Evolutionary conservation across 768 basidiomycete species (phyloP).

Genomic region (Asterophora parasitica): DNA sequence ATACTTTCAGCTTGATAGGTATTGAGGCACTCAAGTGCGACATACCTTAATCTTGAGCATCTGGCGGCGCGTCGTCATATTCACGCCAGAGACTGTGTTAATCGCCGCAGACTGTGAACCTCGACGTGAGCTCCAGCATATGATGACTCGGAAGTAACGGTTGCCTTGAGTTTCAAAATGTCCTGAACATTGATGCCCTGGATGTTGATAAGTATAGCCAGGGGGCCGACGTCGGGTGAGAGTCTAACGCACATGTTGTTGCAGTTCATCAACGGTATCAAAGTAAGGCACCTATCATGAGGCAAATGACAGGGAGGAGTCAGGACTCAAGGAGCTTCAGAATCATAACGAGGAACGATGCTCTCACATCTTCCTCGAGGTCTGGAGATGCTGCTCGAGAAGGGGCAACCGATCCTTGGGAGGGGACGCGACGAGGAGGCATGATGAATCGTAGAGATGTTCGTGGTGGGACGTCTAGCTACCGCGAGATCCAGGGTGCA

Average conservation of each 20-base stretch:
- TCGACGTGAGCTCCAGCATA: background rate
- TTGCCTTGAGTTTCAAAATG: constrained; percentile 86
- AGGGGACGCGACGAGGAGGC: constrained; percentile 52
- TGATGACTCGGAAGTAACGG: constrained; percentile 6
- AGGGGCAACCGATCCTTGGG: constrained; percentile 37
- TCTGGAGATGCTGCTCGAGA: constrained; percentile 51
- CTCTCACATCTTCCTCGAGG: constrained; percentile 33
- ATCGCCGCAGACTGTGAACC: constrained; percentile 65
- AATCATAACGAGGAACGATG: background rate
- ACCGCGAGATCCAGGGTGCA: background rate
- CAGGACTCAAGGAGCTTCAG: no score
- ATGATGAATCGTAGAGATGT: constrained; percentile 5
- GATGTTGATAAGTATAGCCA: constrained; percentile 3
- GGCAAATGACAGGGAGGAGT: background rate
- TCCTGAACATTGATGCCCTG: constrained; percentile 96
- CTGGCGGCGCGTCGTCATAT: constrained; percentile 87
- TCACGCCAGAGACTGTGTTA: constrained; percentile 81
- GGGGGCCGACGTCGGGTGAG: background rate
- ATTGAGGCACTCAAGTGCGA: background rate
- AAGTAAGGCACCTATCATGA: constrained; percentile 52
- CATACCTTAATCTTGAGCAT: constrained; percentile 89
- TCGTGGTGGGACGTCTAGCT: no score
- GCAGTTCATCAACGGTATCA: constrained; percentile 79
- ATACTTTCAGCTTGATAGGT: constrained; percentile 8
- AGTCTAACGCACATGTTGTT: constrained; percentile 57